Base-by-base conservation (phyloP, 108 stramenopile species). In the Pseudonitzschia multiseries region DNA sequence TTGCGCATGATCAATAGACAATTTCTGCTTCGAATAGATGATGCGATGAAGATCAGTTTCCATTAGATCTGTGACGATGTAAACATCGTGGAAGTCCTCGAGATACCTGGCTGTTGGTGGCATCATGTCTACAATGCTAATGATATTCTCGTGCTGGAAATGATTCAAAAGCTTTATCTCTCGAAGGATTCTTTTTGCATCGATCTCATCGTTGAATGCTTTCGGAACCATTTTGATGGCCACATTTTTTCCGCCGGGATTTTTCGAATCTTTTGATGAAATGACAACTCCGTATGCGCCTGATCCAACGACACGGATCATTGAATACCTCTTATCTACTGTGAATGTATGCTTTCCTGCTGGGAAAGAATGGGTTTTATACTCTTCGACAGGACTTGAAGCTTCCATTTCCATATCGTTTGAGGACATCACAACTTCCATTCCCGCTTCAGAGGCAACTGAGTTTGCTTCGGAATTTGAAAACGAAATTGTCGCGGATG, bases 251-350 rank as follows among this genome's bases (percentile, higher is more conserved):
- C 81, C 82, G 13, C 1, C 4, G 1, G 50, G 9, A 26, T 65
- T 67, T 28, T 82, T 88, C 36, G 82, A 76, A 65, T 96, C 93
- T 18, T 82, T 81, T 3, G 92, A 92, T 8, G 89, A 94, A 33
- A 99, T 98, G 29, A 99, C 99, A 17, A 99, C 98, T 15, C 99
- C 99, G 68, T 99, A 99, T 2, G 98, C 97, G 22, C 98, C 98
- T 4, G 94, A 96, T 51, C 98, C 98, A 67, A 99, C 91, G 21
- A 81, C 81, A 13, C 93, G 86, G 66, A 86, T 86, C 69, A 93
- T 81, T 8, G 84, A 77, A 76, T 94, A 94, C 69, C 81, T 87
- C 26, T 75, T 81, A 71, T 94, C 93, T n/a, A 94, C 86, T 4
- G 90, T 94, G 75, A 91, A 94, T 20, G 89, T 89, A 60, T 91